phyloP scores from a whole-genome alignment of 768 basidiomycete species.

The Hypholoma fasciculare region DNA sequence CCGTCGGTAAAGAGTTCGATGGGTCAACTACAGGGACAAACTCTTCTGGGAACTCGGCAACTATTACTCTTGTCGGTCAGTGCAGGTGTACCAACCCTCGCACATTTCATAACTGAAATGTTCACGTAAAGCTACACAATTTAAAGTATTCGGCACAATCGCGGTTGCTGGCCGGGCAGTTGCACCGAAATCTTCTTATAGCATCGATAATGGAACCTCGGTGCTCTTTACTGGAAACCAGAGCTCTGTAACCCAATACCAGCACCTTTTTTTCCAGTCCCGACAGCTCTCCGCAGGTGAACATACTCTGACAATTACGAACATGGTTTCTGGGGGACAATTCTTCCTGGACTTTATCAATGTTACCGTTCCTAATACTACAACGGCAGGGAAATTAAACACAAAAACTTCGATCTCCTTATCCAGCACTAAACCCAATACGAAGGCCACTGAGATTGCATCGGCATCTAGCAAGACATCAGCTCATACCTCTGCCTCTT shows the following conservation, averaged over 20 bases:
- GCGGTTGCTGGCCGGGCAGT: neutral
- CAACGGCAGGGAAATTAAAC: neutral
- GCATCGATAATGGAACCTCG: neutral
- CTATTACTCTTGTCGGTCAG: too few relatives aligned
- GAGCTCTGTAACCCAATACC: neutral
- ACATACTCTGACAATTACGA: neutral
- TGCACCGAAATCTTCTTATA: neutral
- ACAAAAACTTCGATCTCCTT: too few relatives aligned
- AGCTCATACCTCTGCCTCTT: too few relatives aligned
- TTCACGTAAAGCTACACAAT: neutral
- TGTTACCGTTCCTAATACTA: neutral
- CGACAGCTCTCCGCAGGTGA: neutral
- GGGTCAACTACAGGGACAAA: too few relatives aligned
- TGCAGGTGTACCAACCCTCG: too few relatives aligned
- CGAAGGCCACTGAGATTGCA: too few relatives aligned
- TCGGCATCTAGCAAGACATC: too few relatives aligned
- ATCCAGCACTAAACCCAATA: too few relatives aligned
- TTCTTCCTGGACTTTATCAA: neutral
- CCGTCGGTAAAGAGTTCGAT: too few relatives aligned
- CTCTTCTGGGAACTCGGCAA: too few relatives aligned
- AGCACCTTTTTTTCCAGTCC: neutral
- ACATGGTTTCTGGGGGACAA: neutral
- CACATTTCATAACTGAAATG: too few relatives aligned
- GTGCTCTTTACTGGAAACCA: neutral
- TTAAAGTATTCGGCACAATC: neutral